These are phyloP conservation scores for Elongisporangium undulatum DNA, from an alignment of 352 stramenopile species.

Conservation along the genomic window DNA sequence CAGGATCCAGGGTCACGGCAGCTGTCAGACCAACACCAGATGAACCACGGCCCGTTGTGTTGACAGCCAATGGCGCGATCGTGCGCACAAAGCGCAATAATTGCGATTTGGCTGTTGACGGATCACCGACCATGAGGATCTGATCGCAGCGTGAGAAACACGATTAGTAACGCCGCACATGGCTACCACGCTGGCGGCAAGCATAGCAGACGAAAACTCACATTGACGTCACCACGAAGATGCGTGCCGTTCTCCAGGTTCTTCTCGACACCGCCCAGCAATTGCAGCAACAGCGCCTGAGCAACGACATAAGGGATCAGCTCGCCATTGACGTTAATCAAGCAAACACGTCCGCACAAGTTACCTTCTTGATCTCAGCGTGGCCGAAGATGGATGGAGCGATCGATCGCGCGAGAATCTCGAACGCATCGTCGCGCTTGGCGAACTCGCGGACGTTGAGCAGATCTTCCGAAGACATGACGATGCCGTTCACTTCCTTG, in stretches of 20 bases:
- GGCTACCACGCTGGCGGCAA: neutral
- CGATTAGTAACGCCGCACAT: neutral
- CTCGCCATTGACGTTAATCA: neutral
- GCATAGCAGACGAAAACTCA: conserved; percentile 17
- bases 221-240: conserved; percentile 99
- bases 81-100: conserved; percentile 96
- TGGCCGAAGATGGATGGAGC: conserved; percentile 99
- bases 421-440: conserved; percentile 86
- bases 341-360: conserved; percentile 16
- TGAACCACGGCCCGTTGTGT: conserved; percentile 79
- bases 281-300: conserved; percentile 65
- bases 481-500: conserved; percentile 92
- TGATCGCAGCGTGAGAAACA: conserved; percentile 13
- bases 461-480: conserved; percentile 90
- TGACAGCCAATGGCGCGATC: conserved; percentile 92
- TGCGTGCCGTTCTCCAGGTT: conserved; percentile 99
- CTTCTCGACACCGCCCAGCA: conserved; percentile 92
- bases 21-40: conserved; percentile 96
- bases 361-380: conserved; percentile 96
- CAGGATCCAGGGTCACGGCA: conserved; percentile 96
- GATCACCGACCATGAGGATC: conserved; percentile 97
- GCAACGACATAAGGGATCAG: neutral
- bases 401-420: conserved; percentile 93
- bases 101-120: conserved; percentile 98
- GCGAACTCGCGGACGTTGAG: conserved; percentile 92